Percentiles rank a stretch among this genome's conserved stretches.
Evolutionary conservation across 1,284 basidiomycete species (phyloP).

Genomic region (Leccinum fuscescens): DNA sequence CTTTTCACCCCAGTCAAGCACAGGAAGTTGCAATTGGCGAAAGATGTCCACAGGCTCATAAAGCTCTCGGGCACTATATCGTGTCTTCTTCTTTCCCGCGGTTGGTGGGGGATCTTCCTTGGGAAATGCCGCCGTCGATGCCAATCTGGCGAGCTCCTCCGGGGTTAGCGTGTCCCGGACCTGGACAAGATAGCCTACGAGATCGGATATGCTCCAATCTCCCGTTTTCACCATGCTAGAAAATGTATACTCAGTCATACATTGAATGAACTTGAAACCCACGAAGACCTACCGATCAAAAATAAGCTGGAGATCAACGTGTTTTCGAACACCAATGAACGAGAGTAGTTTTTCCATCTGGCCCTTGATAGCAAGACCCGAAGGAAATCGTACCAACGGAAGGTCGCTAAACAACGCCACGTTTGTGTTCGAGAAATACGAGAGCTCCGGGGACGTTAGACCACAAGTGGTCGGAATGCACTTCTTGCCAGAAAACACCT

Average conservation of each 20-base stretch:
- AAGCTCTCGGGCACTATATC: conserved; percentile 67
- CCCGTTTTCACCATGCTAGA: conserved; percentile 81
- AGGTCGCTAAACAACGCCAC: conserved; percentile 84
- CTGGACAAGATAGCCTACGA: conserved; percentile 89
- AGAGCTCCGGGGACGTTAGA: conserved; percentile 70
- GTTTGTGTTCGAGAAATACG: conserved; percentile 84
- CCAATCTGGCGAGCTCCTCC: conserved; percentile 73
- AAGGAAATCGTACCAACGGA: conserved; percentile 77
- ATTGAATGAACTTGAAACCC: background rate
- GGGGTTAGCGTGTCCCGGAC: conserved; percentile 70
- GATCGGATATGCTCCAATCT: conserved; percentile 75
- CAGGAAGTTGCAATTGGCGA: conserved; percentile 72
- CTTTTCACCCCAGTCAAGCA: conserved; percentile 85
- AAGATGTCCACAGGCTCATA: conserved; percentile 85
- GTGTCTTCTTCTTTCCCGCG: conserved; percentile 36
- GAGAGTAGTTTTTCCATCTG: conserved; percentile 76
- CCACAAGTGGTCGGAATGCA: conserved; percentile 81
- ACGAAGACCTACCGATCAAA: conserved; percentile 63
- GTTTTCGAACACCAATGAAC: conserved; percentile 83
- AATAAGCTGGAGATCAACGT: conserved; percentile 89
- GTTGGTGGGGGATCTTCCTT: conserved; percentile 47
- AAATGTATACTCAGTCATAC: background rate
- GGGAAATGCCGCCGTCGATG: conserved; percentile 80
- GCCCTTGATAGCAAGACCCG: conserved; percentile 66
- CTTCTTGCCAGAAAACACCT: conserved; percentile 57